Conservation (phyloP, 2,329 filamentous ascomycete species). For the Xylariaceae sp. region DNA sequence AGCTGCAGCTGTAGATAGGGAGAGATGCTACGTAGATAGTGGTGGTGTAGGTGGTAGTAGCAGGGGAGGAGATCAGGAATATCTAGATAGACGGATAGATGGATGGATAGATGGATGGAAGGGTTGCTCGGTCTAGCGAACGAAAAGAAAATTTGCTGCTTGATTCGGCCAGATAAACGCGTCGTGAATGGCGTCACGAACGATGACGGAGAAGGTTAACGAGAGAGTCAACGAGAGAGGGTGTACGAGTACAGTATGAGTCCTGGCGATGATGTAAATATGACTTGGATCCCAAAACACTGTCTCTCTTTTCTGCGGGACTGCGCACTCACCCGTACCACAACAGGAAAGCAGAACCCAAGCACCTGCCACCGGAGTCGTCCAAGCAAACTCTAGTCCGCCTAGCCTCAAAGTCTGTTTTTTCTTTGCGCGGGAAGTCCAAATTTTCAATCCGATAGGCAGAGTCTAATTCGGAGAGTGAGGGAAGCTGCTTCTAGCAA, state of each 20-base stretch:
- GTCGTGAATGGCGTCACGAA: not conserved
- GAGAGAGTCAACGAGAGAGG: not conserved
- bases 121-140: too few species aligned
- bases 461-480: too few species aligned
- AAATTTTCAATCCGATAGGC: too few species aligned
- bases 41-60: not conserved
- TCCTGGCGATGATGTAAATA: constrained; percentile 16
- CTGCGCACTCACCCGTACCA: not conserved
- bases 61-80: not conserved
- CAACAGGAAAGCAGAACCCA: too few species aligned
- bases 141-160: not conserved
- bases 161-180: not conserved
- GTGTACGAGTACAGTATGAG: not conserved
- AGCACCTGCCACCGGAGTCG: too few species aligned
- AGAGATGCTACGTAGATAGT: not conserved
- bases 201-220: constrained; percentile 7
- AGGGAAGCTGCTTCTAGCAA: too few species aligned
- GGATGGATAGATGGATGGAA: not conserved
- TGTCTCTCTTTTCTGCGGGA: not conserved
- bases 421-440: not conserved
- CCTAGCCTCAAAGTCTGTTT: not conserved
- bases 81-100: not conserved
- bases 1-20: not conserved
- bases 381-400: not conserved
- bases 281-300: constrained; percentile 6